phyloP scores from a whole-genome alignment of 208 protist genomes.

The Eutreptiella sp. region DNA sequence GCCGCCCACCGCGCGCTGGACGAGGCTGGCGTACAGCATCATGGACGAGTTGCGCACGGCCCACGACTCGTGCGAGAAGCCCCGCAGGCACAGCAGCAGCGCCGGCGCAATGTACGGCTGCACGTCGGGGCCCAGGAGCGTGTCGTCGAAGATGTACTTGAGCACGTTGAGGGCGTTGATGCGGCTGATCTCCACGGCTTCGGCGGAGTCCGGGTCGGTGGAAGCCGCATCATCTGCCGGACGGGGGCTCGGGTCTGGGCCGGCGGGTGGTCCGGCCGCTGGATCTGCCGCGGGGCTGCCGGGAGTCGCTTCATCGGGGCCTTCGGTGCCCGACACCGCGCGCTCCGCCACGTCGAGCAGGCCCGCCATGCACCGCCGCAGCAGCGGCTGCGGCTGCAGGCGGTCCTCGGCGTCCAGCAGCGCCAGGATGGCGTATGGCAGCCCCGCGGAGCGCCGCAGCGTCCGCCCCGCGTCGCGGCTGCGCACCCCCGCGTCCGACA shows the following conservation, averaged over 20 bases:
- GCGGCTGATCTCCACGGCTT: conserved; percentile 30
- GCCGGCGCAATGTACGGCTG: conserved; percentile 42
- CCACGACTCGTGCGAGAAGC: conserved; percentile 71
- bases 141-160: conserved; percentile 82
- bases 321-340: neutral
- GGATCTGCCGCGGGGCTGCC: neutral
- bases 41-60: conserved; percentile 77
- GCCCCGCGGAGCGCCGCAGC: conserved; percentile 17
- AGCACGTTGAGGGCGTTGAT: conserved; percentile 82
- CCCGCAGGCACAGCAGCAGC: conserved; percentile 58
- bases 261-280: neutral
- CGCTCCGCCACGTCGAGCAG: conserved; percentile 46
- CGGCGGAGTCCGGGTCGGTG: too few relatives aligned
- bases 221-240: too few relatives aligned
- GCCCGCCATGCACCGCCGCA: conserved; percentile 54
- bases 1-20: conserved; percentile 79
- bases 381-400: conserved; percentile 52
- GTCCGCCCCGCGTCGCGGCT: neutral
- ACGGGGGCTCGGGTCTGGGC: neutral
- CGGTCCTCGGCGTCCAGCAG: conserved; percentile 34
- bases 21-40: conserved; percentile 76
- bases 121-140: conserved; percentile 35
- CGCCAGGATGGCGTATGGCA: conserved; percentile 11
- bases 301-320: neutral
- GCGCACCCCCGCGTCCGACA: neutral